Conservation (phyloP, 495 filamentous ascomycete species). For the Aspergillus sclerotioniger region DNA sequence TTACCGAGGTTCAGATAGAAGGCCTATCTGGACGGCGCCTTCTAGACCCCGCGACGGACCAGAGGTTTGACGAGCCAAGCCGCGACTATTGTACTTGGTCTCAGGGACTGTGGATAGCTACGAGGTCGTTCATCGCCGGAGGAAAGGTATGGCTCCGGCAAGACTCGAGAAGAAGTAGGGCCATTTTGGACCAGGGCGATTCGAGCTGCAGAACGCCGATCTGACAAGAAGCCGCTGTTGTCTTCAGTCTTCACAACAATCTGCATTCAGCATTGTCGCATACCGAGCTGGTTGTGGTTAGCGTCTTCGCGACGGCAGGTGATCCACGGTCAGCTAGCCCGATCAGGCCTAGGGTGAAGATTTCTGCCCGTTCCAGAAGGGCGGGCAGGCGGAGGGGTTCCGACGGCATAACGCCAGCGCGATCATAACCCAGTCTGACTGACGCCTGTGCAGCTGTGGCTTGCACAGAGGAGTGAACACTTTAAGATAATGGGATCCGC, state of each 20-base stretch:
- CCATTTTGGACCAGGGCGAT: too few species aligned
- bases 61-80: background rate
- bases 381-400: background rate
- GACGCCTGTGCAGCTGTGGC: background rate
- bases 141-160: too few species aligned
- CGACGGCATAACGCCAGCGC: background rate
- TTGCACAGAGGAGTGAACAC: background rate
- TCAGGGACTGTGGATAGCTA: background rate
- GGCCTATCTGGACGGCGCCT: background rate
- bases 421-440: background rate
- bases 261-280: background rate
- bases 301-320: background rate
- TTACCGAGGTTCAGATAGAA: slow-evolving; percentile 2
- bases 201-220: too few species aligned
- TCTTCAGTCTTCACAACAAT: too few species aligned
- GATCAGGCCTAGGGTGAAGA: background rate
- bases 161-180: too few species aligned
- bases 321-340: background rate
- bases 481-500: background rate
- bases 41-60: background rate
- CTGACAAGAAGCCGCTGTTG: too few species aligned
- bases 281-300: background rate
- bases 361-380: background rate
- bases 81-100: too few species aligned
- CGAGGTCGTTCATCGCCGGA: background rate